Conservation (phyloP, 805 yeast genomes). For the Saccharomycopsis amapae region DNA sequence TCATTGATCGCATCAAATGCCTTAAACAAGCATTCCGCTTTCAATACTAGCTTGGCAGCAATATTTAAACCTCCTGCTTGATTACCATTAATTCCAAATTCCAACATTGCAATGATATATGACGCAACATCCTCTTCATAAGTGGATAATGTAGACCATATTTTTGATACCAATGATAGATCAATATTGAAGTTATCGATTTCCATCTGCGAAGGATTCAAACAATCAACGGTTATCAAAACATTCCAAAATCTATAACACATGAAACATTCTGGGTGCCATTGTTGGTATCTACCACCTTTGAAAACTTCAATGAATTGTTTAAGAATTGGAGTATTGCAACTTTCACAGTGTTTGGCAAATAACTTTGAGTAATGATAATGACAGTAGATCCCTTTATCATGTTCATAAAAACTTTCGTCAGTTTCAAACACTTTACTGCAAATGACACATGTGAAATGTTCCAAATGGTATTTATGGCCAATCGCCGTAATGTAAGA, state of each 20-base stretch:
- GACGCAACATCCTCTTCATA: constrained; percentile 89
- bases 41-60: constrained; percentile 64
- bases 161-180: constrained; percentile 49
- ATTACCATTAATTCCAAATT: constrained; percentile 68
- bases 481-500: constrained; percentile 92
- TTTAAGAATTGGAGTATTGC: constrained; percentile 82
- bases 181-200: constrained; percentile 38
- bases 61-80: constrained; percentile 59
- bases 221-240: constrained; percentile 53
- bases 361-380: constrained; percentile 81
- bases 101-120: constrained; percentile 85
- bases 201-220: constrained; percentile 38
- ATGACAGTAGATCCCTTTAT: constrained; percentile 78
- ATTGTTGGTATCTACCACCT: constrained; percentile 88
- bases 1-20: constrained; percentile 53
- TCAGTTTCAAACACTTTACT: constrained; percentile 80
- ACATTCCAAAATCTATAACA: constrained; percentile 97
- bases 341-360: constrained; percentile 90
- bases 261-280: constrained; percentile 99
- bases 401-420: constrained; percentile 87
- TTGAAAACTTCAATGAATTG: constrained; percentile 89
- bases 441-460: constrained; percentile 87
- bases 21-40: constrained; percentile 67
- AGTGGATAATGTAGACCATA: constrained; percentile 83
- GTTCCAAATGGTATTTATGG: constrained; percentile 87